A percentile compares a stretch with the other conserved stretches of the same genome.
Evolutionary conservation across 2,329 filamentous ascomycete species (phyloP).

Genomic region (Amauroascus niger): DNA sequence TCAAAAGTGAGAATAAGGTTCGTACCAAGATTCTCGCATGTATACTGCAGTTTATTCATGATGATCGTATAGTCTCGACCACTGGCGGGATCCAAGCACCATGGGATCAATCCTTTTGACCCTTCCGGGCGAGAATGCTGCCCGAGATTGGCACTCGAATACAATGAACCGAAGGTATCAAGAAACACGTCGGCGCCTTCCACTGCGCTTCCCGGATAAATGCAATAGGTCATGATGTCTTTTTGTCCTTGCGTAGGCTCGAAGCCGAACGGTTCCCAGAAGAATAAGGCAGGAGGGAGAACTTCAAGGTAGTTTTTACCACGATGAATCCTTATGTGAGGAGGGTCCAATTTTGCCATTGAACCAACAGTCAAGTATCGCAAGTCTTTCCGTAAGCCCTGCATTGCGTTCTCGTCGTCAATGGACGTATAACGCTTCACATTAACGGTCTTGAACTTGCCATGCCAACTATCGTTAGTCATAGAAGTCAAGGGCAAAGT

Average conservation of each 20-base stretch:
- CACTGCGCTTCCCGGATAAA: conserved; percentile 44
- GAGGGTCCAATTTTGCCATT: conserved; percentile 40
- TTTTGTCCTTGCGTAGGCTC: conserved; percentile 48
- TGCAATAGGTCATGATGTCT: conserved; percentile 48
- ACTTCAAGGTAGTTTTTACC: conserved; percentile 46
- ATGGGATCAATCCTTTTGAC: conserved; percentile 34
- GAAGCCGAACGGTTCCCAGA: conserved; percentile 54
- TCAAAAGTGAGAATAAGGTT: not conserved
- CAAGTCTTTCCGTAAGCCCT: conserved; percentile 26
- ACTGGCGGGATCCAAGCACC: conserved; percentile 25
- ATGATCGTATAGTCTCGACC: conserved; percentile 25
- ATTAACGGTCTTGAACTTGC: conserved; percentile 23
- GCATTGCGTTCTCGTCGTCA: conserved; percentile 1
- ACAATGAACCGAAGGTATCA: conserved; percentile 44
- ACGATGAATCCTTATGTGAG: conserved; percentile 47
- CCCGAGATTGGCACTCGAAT: conserved; percentile 50
- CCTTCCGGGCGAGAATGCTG: conserved; percentile 39
- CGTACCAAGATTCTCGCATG: conserved; percentile 33
- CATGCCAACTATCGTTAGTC: not conserved
- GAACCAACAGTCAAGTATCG: conserved; percentile 20
- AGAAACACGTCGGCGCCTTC: conserved; percentile 44
- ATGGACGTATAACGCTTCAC: conserved; percentile 31
- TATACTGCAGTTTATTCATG: conserved; percentile 28
- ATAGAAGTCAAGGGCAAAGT: not conserved
- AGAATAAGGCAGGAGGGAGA: conserved; percentile 47